Percentiles rank a stretch among this genome's conserved stretches.
Conservation (phyloP, 1,284 basidiomycete genomes). For the Rhizopogon parksii region DNA sequence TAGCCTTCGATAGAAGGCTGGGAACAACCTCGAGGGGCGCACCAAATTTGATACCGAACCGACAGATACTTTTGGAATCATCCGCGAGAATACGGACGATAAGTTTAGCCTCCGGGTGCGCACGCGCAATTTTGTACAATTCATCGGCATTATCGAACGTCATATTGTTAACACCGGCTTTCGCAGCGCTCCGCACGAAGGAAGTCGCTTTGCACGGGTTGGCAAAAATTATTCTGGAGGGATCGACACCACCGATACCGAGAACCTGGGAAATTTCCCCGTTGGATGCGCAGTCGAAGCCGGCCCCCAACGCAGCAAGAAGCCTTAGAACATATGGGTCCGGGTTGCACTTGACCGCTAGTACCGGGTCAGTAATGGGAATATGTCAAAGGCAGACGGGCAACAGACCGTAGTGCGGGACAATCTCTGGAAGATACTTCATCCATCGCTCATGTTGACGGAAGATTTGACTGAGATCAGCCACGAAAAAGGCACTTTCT, state of each 20-base stretch:
- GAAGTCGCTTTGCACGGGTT: conserved; percentile 98
- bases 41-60: conserved; percentile 96
- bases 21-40: conserved; percentile 83
- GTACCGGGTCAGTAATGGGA: conserved; percentile 5
- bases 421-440: conserved; percentile 73
- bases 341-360: conserved; percentile 96
- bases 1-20: conserved; percentile 72
- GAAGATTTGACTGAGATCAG: conserved; percentile 87
- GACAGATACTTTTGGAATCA: conserved; percentile 91
- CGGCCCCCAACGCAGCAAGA: conserved; percentile 82
- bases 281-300: conserved; percentile 98
- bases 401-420: conserved; percentile 73
- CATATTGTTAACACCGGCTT: conserved; percentile 82
- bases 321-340: conserved; percentile 91
- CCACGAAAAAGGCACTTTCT: conserved; percentile 95
- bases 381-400: conserved; percentile 9
- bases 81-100: conserved; percentile 95
- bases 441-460: conserved; percentile 85
- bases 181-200: conserved; percentile 83
- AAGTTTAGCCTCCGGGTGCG: conserved; percentile 79
- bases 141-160: conserved; percentile 99
- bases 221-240: conserved; percentile 90
- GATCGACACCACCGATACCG: conserved; percentile 60
- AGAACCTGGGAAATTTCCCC: conserved; percentile 88
- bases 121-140: conserved; percentile 88